Conservation (phyloP, 805 yeast genomes). For the Pichia deserticola region DNA sequence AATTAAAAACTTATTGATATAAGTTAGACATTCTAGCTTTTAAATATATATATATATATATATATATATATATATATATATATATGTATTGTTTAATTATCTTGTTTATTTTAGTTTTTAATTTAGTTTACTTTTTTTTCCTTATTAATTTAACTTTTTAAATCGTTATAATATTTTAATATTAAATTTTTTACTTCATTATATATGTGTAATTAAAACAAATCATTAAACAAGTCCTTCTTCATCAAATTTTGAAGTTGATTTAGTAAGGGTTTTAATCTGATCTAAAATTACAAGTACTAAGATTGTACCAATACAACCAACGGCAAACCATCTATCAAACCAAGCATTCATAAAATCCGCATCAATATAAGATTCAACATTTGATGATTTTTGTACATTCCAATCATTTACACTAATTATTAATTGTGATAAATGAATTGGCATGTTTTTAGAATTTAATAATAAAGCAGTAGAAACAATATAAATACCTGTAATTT, state of each 20-base stretch:
- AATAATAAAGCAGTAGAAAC: slow-evolving; percentile 45
- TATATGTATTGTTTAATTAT: too few species aligned
- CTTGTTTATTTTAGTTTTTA: too few species aligned
- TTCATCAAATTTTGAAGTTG: slow-evolving; percentile 19
- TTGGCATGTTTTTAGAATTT: slow-evolving; percentile 39
- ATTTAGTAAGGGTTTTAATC: neutral
- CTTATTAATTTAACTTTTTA: neutral
- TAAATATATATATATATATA: too few species aligned
- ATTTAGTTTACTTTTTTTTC: neutral
- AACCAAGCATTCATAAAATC: slow-evolving; percentile 45
- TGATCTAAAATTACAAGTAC: slow-evolving; percentile 22
- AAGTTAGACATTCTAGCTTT: too few species aligned
- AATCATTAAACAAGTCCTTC: slow-evolving; percentile 17
- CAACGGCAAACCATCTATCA: slow-evolving; percentile 41
- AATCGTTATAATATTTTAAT: neutral
- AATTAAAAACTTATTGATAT: too few species aligned
- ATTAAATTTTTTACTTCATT: too few species aligned
- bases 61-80: too few species aligned
- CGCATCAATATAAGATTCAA: slow-evolving; percentile 12
- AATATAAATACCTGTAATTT: slow-evolving; percentile 43
- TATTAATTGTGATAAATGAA: slow-evolving; percentile 32
- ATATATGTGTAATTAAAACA: too few species aligned
- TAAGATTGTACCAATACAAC: slow-evolving; percentile 31
- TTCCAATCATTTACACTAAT: slow-evolving; percentile 5
- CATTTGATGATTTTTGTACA: neutral